phyloP scores from a whole-genome alignment of 2,329 filamentous ascomycete species.

The Elsinoe necatrix region DNA sequence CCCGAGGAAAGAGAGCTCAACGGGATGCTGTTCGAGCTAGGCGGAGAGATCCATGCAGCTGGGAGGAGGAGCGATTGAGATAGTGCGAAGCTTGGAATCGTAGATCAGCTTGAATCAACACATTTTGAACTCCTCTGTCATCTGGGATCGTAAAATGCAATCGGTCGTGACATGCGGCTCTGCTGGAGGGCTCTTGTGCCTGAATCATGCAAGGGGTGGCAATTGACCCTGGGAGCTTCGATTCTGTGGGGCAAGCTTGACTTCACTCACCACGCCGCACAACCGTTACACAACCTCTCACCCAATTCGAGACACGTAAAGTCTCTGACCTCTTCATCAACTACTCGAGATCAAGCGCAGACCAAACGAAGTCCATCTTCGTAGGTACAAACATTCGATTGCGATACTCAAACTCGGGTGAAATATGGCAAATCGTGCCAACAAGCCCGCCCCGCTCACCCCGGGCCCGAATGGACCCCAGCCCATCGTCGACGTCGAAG shows the following conservation, averaged over 20 bases:
- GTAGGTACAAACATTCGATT: too few species aligned
- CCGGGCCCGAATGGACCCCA: slow-evolving; percentile 58
- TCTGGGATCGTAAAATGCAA: too few species aligned
- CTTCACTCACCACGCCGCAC: too few species aligned
- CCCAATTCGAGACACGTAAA: neutral
- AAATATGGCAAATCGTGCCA: slow-evolving; percentile 69
- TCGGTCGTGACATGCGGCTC: neutral
- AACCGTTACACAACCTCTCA: neutral
- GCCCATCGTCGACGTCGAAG: slow-evolving; percentile 66
- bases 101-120: neutral
- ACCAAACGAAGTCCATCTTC: too few species aligned
- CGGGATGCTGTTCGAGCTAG: slow-evolving; percentile 70
- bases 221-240: neutral
- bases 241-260: neutral
- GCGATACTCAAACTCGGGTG: neutral
- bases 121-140: too few species aligned
- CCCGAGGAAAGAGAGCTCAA: slow-evolving; percentile 64
- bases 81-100: neutral
- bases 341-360: neutral
- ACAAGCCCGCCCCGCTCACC: slow-evolving; percentile 70
- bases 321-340: neutral
- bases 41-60: slow-evolving; percentile 63
- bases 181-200: neutral
- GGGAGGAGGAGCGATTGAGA: slow-evolving; percentile 29
- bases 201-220: neutral